Evolutionary conservation across 2,329 filamentous ascomycete genomes (phyloP), one percentile per base, ranked within the genome.

Genomic region (Rugonectria rugulosa): DNA sequence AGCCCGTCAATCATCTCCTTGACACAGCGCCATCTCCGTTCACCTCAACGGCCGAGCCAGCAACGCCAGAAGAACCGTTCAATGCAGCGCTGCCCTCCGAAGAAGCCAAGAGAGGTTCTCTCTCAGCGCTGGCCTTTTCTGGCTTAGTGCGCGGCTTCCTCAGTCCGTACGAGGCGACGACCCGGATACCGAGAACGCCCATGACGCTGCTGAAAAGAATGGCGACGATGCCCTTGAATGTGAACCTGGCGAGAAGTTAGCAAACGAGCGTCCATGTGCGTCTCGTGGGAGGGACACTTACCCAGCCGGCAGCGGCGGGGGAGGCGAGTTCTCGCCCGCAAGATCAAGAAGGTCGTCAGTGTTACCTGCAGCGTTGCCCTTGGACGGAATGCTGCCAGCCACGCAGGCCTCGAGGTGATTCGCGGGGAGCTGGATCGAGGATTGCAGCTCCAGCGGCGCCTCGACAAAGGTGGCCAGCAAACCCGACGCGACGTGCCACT

Each of bases 331-430:
- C 70, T 89, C 77, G 9, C 88, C 88, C 0, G 70, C 73, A 2
- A 92, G 74, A 59, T 95, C 83, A 0, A 90, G 73, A 8, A 85
- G 74, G 62, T 94, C 73, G 0, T 73, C 69, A 0, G 83, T 87
- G 66, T 92, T 92, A 0, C 81, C 91, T 0, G 90, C 91, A 0
- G 91, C 91, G 65, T 95, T 95, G 4, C 91, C 91, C 3, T 68
- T 66, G 0, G 75, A 81, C 1, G 84, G 79, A 0, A 85, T 72
- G 6, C 76, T 74, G 0, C 70, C 77, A 0, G 77, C 81, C 5
- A 74, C 73, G 68, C 90, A 94, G 4, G 75, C 82, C 6, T 83
- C 81, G 36, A 79, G 71, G 58, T 87, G 85, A 48, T 83, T 73
- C 12, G 79, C 63, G 0, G 90, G 90, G 17, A 96, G 82, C 0